These are phyloP conservation scores for Mallotus nudiflorus DNA, from an alignment of 345 rosid species.

Conservation along the genomic window DNA sequence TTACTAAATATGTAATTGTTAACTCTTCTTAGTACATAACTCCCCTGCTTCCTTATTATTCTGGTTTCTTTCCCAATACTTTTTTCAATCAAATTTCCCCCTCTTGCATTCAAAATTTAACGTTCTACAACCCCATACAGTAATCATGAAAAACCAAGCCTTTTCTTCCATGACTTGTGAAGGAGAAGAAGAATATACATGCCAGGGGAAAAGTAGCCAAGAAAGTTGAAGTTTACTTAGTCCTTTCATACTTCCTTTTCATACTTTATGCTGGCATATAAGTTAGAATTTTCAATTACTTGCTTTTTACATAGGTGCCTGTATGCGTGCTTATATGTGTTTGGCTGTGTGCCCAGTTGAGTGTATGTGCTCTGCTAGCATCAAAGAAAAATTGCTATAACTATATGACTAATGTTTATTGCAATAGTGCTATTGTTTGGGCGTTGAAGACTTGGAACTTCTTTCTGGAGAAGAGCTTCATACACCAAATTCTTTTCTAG, in stretches of 20 bases:
- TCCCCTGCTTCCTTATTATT: background rate
- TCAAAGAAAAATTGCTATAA: background rate
- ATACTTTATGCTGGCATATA: no score
- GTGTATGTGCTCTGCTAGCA: background rate
- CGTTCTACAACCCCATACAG: background rate
- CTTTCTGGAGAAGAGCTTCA: conserved; percentile 94
- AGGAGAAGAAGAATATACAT: background rate
- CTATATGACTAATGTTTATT: conserved; percentile 21
- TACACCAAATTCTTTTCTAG: conserved; percentile 70
- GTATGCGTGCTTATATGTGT: background rate
- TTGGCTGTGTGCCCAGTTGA: background rate
- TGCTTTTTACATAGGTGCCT: background rate
- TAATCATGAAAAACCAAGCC: background rate
- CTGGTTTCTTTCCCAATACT: background rate
- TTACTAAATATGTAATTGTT: background rate
- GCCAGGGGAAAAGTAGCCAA: background rate
- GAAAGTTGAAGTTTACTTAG: background rate
- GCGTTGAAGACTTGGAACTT: conserved; percentile 77
- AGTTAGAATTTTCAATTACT: background rate
- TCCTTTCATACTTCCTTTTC: background rate
- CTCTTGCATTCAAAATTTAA: background rate
- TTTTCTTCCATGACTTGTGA: background rate
- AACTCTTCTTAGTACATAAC: background rate
- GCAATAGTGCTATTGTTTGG: conserved; percentile 76
- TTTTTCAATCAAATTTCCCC: background rate